Evolutionary conservation across 192 early-diverging fungal genomes (phyloP), one percentile per base, ranked within the genome.

Genomic region (Thamnidium elegans): DNA sequence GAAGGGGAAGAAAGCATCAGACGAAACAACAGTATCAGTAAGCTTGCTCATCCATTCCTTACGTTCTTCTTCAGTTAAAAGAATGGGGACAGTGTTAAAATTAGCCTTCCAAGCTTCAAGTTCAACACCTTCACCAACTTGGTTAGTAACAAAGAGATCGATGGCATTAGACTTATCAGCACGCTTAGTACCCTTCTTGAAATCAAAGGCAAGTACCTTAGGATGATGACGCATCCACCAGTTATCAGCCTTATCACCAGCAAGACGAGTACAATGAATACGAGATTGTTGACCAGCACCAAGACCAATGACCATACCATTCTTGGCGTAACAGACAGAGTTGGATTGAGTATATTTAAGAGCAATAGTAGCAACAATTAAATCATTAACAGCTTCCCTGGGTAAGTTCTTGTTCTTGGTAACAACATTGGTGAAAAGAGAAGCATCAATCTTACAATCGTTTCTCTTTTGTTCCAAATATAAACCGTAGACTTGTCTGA

Each of bases 1-100:
- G 86, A 99, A 99, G 63, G 97, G 97, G 92, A 99, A 99, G 87
- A 99, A 99, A 26, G 97, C 97, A 74, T 99, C 97, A n/a, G 92
- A 94, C 3, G 90, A 86, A 15, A 99, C 78, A 9, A 92, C 91
- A 19, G 98, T 88, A 61, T 83, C 91, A 14, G 55, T 74, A 45
- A 93, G 78, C 65, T 82, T 55, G 50, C 77, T 72, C 79, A 91
- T 86, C 77, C 92, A 92, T 60, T 79, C 86, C 39, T 78, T 80
- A 64, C 92, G 89, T 75, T 96, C 94, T 32, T 84, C 86, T 30
- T 75, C 83, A 20, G 93, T 91, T 73, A 97, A 82, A 9, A 83
- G 80, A 42, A 74, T 81, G 15, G 96, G 95, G n/a, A 95, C 84
- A 43, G 67, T 74, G 23, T 82, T 90, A 73, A 99, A 98, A 65